Conservation (phyloP, 2,329 filamentous ascomycete species). For the Coniella vitis region DNA sequence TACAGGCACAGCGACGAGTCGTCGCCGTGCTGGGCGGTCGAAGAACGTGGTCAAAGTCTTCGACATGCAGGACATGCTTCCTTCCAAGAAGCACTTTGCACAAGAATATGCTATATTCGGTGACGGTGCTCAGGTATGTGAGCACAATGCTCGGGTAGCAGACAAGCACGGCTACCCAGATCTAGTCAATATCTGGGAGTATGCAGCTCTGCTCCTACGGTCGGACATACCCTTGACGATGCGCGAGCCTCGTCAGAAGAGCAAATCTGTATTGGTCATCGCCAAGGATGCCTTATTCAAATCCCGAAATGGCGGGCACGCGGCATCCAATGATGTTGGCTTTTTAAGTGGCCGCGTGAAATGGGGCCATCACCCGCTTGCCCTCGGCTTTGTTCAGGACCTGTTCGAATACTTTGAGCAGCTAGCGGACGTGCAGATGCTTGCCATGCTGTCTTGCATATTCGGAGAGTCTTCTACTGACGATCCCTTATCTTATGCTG, state of each 20-base stretch:
- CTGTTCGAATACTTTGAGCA: slow-evolving; percentile 59
- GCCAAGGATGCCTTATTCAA: slow-evolving; percentile 54
- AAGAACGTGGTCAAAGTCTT: slow-evolving; percentile 71
- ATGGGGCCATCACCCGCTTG: slow-evolving; percentile 61
- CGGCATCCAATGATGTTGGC: slow-evolving; percentile 9
- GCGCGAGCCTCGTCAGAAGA: slow-evolving; percentile 44
- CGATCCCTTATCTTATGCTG: slow-evolving; percentile 50
- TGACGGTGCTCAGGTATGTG: slow-evolving; percentile 71
- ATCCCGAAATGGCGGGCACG: slow-evolving; percentile 21
- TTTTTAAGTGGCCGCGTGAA: slow-evolving; percentile 53
- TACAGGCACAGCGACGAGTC: slow-evolving; percentile 47
- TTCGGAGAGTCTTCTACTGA: slow-evolving; percentile 55
- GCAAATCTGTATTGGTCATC: slow-evolving; percentile 60
- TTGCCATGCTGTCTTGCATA: slow-evolving; percentile 65
- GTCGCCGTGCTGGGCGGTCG: slow-evolving; percentile 39
- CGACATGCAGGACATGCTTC: slow-evolving; percentile 63
- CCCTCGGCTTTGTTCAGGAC: slow-evolving; percentile 52
- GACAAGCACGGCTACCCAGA: slow-evolving; percentile 63
- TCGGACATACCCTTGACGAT: slow-evolving; percentile 68
- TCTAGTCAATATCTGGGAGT: slow-evolving; percentile 75
- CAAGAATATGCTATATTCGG: slow-evolving; percentile 78
- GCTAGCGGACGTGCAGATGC: slow-evolving; percentile 60
- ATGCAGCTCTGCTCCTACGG: slow-evolving; percentile 69
- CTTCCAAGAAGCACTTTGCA: slow-evolving; percentile 71
- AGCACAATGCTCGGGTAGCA: slow-evolving; percentile 75